Evolutionary conservation across 441 rosid species (phyloP), one percentile per base, ranked within the genome.

Genomic region (Sinapis alba): DNA sequence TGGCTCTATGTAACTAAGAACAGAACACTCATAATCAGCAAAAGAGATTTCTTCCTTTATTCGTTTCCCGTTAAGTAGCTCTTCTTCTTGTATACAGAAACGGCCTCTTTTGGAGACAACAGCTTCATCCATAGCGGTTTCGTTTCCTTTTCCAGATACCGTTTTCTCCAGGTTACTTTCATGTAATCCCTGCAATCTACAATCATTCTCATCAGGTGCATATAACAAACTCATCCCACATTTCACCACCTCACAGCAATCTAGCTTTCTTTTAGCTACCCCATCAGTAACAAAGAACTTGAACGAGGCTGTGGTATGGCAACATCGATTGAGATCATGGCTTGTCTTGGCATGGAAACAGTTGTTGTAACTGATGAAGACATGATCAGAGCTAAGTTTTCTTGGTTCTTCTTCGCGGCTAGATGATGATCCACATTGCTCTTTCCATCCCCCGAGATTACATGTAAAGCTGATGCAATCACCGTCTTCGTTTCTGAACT

Each of bases 351-450:
- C 74, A 4, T 67, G 62, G 1, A 28, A 38, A 18, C 43, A 61
- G 45, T 72, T 78, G 74, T 61, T 72, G 23, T 78, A 62, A n/a
- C 71, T 72, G 54, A 78, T 28, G 61, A 78, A 78, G 18, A 78
- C 74, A 54, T 78, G 78, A 60, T 78, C 81, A 28, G 66, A 67
- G 74, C 32, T 60, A 1, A 78, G 70, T 38, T 5, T 36, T 68
- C 74, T 67, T 18, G 77, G 21, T 66, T 66, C 73, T 54, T 70
- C 63, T 53, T 69, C 79, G 1, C 69, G 69, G 70, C 60, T 73
- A 38, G 78, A 21, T 38, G 54, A 47, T 16, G 69, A 72, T 60
- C 65, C 64, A n/a, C 2, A 20, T 32, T 4, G 3, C 60, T 78
- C 73, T 2, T 67, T 72, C 81, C 70, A 72, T 41, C 77, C 77